Base-by-base conservation (phyloP, 441 rosid species). In the Manihot esculenta region DNA sequence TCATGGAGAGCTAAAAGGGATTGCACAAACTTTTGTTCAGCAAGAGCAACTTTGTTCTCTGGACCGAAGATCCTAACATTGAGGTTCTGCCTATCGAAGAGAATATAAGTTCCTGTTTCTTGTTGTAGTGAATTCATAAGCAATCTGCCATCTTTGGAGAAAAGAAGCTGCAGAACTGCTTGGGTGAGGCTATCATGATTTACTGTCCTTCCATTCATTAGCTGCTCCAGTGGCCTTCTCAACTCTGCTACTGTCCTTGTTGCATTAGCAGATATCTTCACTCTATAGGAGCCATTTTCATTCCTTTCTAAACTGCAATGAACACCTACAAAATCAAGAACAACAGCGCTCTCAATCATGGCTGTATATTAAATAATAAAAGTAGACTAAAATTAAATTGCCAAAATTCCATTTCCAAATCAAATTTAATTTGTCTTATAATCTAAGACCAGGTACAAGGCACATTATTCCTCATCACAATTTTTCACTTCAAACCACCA, bases 251-350 rank as follows among this genome's bases (percentile, higher is more conserved):
- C 79, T 3, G 53, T 71, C 60, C 38, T 71, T 35, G 72, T 71
- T 44, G 79, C 75, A 66, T 71, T 71, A 50, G 79, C 79, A 60
- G 75, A 62, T 67, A 76, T 60, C 54, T 61, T 71, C 33, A 71
- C 72, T 69, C 75, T 71, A 8, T 66, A 66, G 9, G 79, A 76
- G 13, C 79, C 79, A 66, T 71, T 76, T 9, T 60, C 69, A 35
- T 71, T 71, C 67, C 21, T 61, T 15, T 71, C 72, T 23, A 61
- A 45, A 23, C 18, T 61, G 75, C 72, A 76, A 11, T 6, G 0
- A 1, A 71, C 75, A 71, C 72, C 79, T 76, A 72, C 11, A 11
- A 41, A 24, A 14, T 23, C 26, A 61, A 51, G 9, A 26, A 4
- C 24, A 9, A 59, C 38, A 51, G 67, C 33, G 18, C 11, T 30